Conservation (phyloP, 768 basidiomycete species). For the Suillus discolor region DNA sequence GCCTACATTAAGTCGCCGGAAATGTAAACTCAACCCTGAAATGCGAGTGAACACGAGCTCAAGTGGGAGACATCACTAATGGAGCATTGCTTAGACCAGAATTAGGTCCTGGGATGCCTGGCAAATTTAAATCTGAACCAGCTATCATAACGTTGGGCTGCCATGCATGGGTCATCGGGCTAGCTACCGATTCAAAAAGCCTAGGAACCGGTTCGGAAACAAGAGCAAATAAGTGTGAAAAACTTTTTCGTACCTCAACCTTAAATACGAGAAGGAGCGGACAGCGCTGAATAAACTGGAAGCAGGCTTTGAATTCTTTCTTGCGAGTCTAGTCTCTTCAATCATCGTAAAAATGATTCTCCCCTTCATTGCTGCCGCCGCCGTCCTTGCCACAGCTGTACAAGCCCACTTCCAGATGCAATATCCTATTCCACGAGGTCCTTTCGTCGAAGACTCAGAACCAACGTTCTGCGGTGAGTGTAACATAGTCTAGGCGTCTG, state of each 20-base stretch:
- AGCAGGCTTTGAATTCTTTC: neutral
- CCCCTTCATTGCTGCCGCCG: conserved; percentile 37
- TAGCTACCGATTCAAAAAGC: neutral
- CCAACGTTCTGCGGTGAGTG: conserved; percentile 67
- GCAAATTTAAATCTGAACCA: too few species aligned
- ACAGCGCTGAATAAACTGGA: neutral
- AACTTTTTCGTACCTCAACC: conserved; percentile 11
- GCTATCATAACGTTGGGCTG: too few species aligned
- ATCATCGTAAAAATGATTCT: conserved; percentile 33
- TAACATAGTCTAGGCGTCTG: neutral
- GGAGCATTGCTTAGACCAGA: too few species aligned
- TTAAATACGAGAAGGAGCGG: conserved; percentile 1
- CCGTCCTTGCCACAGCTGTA: conserved; percentile 42
- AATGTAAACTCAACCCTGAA: neutral
- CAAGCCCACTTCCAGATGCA: conserved; percentile 81
- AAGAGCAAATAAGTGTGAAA: conserved; percentile 25
- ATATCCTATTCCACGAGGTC: conserved; percentile 73
- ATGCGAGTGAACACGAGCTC: neutral
- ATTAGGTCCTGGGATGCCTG: too few species aligned
- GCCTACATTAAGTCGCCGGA: neutral
- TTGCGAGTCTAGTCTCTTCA: neutral
- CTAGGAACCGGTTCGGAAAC: conserved; percentile 16
- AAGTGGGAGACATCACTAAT: neutral
- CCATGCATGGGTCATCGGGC: too few species aligned
- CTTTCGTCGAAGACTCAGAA: conserved; percentile 62